Evolutionary conservation across 331 rosid species (phyloP), one percentile per base, ranked within the genome.

Genomic region (Cydonia oblonga): DNA sequence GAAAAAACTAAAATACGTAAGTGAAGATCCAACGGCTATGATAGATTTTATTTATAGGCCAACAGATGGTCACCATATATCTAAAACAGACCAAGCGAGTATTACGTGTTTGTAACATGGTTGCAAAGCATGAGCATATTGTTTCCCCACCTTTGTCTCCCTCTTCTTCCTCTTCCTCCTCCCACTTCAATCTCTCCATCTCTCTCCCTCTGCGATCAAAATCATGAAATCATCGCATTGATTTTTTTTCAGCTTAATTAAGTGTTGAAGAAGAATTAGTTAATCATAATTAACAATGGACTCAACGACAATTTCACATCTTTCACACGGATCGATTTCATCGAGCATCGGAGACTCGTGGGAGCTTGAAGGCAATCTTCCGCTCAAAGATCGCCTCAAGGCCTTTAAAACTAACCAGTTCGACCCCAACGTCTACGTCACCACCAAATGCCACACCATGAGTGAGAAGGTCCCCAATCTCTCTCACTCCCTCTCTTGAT

Each of bases 391-490:
- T 0, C 83, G 76, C 82, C 89, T 89, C 20, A 86, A 80, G 84
- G 80, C 64, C 63, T 95, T 91, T 88, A 95, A 91, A 42, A 64
- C 88, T 8, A 85, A 95, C 20, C 18, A 76, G 18, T 95, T 86
- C 69, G 90, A 91, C 75, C 86, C 96, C 53, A 83, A 89, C 61
- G 78, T 63, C 53, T 89, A 80, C 60, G 81, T 95, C 71, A 70
- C 88, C 71, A 70, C 92, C 85, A 95, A 91, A 91, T 88, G 88
- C 54, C 88, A 84, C 40, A 73, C 75, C 84, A 88, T 95, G 92
- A 80, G 80, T 30, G 97, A 95, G 54, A 95, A 91, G 96, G 97
- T 25, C 32, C 64, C 6, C 64, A 14, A 13, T 33, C 24, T 40
- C 65, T 53, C 57, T 54, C 62, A 26, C 35, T 40, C 62, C 9